phyloP scores from a whole-genome alignment of 306 rosid genomes.

The Inga oerstediana region DNA sequence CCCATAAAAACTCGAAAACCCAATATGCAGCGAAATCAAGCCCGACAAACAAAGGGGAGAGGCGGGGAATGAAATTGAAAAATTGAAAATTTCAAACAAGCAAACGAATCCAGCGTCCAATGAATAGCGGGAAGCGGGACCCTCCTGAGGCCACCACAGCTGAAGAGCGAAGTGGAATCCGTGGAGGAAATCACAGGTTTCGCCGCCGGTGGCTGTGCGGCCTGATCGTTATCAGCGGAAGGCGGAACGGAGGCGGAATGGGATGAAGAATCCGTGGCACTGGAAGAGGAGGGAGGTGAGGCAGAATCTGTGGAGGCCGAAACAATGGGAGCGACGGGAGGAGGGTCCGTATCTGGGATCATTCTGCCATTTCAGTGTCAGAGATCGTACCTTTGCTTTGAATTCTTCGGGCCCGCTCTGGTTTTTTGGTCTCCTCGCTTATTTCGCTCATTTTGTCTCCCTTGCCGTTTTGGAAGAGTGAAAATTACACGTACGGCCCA shows the following conservation, averaged over 20 bases:
- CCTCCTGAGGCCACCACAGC: constrained; percentile 82
- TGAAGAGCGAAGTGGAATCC: constrained; percentile 64
- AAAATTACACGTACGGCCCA: background rate
- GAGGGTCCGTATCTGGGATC: constrained; percentile 5
- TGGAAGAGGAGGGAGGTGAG: too few species aligned
- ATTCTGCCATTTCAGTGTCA: constrained; percentile 32
- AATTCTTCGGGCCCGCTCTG: background rate
- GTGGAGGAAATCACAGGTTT: constrained; percentile 56
- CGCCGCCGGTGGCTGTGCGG: constrained; percentile 37
- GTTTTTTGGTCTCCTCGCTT: background rate
- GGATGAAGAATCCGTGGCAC: background rate
- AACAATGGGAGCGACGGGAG: too few species aligned
- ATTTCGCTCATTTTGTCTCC: background rate
- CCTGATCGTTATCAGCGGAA: constrained; percentile 19
- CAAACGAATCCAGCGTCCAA: background rate
- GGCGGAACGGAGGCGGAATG: background rate
- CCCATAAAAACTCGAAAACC: background rate
- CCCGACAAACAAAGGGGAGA: background rate
- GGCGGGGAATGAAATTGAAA: too few species aligned
- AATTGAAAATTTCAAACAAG: background rate
- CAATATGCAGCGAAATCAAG: background rate
- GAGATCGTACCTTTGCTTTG: background rate
- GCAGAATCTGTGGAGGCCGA: too few species aligned
- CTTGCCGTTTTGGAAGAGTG: background rate
- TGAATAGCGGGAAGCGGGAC: background rate